A percentile compares a stretch with the other conserved stretches of the same genome.
Conservation (phyloP, 129 eudicot genomes). For the Helianthus annuus region DNA sequence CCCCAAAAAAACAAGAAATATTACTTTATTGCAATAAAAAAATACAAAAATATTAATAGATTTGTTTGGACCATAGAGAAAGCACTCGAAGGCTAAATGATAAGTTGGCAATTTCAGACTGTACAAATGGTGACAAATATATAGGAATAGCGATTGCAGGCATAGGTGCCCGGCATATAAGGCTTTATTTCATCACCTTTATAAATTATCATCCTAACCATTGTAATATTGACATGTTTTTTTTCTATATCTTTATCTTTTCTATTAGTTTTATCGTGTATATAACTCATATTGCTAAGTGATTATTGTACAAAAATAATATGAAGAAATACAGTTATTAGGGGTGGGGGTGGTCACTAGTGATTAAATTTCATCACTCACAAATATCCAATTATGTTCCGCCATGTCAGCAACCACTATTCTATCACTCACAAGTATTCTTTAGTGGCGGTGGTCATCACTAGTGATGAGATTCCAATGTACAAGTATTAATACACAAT, state of each 20-base stretch:
- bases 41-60: constrained; percentile 2
- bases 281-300: neutral
- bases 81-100: constrained; percentile 42
- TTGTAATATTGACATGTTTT: no score
- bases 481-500: no score
- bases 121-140: constrained; percentile 27
- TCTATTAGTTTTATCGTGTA: neutral
- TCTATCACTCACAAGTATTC: no score
- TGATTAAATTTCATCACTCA: no score
- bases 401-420: no score
- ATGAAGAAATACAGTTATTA: no score
- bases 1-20: neutral
- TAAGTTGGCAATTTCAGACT: constrained; percentile 32
- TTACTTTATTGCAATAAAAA: neutral
- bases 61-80: constrained; percentile 24
- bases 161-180: constrained; percentile 34
- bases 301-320: neutral
- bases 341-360: no score
- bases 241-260: neutral
- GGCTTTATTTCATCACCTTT: constrained; percentile 19
- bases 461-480: no score
- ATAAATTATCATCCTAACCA: neutral
- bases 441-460: no score
- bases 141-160: constrained; percentile 1
- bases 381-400: no score